These are phyloP conservation scores for Aspergillus sergii DNA, from an alignment of 2,329 filamentous ascomycete species.

Conservation along the genomic window DNA sequence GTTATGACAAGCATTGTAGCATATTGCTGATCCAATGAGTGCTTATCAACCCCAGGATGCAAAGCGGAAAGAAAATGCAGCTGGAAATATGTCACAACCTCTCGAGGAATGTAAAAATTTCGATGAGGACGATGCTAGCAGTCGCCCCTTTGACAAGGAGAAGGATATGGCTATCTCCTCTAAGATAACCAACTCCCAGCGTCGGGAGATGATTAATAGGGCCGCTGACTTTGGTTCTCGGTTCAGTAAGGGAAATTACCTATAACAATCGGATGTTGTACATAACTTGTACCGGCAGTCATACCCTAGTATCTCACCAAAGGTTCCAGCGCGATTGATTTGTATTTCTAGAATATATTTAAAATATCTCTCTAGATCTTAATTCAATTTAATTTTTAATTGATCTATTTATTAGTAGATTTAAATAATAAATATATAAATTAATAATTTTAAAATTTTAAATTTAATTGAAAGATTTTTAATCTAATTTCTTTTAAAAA, in stretches of 20 bases:
- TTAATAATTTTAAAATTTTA: no score
- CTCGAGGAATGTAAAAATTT: conserved; percentile 45
- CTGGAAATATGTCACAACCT: background rate
- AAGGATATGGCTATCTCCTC: conserved; percentile 86
- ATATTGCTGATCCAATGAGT: background rate
- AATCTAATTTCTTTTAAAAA: no score
- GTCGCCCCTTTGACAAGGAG: conserved; percentile 83
- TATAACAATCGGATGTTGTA: background rate
- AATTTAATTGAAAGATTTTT: no score
- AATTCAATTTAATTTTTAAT: no score
- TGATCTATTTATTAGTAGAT: no score
- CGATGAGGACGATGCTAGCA: conserved; percentile 88
- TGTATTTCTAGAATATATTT: no score
- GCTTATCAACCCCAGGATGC: conserved; percentile 3
- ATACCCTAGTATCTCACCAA: no score
- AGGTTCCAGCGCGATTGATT: no score
- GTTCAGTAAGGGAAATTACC: conserved; percentile 72
- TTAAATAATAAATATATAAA: no score
- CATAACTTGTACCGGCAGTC: no score
- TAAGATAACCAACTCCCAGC: conserved; percentile 71
- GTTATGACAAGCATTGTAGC: conserved; percentile 21
- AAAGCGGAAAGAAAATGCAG: conserved; percentile 9
- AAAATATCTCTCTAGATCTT: no score
- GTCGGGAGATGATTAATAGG: conserved; percentile 75
- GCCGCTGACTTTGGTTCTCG: conserved; percentile 79